Evolutionary conservation across 495 filamentous ascomycete species (phyloP).

Genomic region (Penicillium macrosclerotiorum): DNA sequence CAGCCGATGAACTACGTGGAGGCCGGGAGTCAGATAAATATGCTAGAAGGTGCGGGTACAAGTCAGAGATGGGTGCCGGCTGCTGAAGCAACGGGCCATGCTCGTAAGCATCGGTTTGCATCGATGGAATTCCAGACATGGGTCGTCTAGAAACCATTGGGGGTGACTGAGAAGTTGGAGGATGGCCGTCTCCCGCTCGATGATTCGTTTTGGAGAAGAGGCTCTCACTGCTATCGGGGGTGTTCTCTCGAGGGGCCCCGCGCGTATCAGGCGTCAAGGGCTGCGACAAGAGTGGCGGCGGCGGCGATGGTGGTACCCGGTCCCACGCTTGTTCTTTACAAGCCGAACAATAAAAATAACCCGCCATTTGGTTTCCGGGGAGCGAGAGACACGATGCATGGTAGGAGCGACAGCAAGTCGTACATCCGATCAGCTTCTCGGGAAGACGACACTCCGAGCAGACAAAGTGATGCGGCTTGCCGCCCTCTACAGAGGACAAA

Average conservation of each 20-base stretch:
- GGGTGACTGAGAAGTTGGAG: background rate
- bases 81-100: slow-evolving; percentile 1
- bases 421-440: slow-evolving; percentile 26
- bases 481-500: slow-evolving; percentile 21
- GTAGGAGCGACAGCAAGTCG: slow-evolving; percentile 36
- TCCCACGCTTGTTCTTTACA: slow-evolving; percentile 29
- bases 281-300: slow-evolving; percentile 5
- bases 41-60: slow-evolving; percentile 14
- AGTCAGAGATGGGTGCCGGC: slow-evolving; percentile 8
- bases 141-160: background rate
- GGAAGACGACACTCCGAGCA: slow-evolving; percentile 31
- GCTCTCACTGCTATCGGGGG: no score
- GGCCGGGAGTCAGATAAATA: slow-evolving; percentile 6
- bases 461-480: slow-evolving; percentile 32
- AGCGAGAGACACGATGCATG: slow-evolving; percentile 27
- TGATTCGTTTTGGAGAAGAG: no score
- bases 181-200: no score
- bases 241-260: slow-evolving; percentile 13
- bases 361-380: background rate
- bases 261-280: no score
- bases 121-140: background rate
- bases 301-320: slow-evolving; percentile 14
- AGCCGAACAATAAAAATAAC: slow-evolving; percentile 24
- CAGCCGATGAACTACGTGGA: no score
- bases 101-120: slow-evolving; percentile 1